Conservation (phyloP, 2,329 filamentous ascomycete species). For the Neonectria magnoliae region DNA sequence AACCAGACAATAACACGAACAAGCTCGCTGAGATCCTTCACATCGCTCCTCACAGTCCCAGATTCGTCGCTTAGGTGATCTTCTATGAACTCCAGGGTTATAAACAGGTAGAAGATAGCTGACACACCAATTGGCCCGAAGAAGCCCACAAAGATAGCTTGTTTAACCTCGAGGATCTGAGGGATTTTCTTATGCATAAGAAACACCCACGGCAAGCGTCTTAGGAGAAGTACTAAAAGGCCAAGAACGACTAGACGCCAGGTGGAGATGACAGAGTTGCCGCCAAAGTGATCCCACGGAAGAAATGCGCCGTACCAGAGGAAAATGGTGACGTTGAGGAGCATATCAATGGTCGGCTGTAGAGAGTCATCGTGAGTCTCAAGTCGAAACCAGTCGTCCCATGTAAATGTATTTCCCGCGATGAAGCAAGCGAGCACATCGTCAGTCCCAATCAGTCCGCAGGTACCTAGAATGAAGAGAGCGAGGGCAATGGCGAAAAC, state of each 20-base stretch:
- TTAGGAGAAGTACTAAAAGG: conserved; percentile 78
- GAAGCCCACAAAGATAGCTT: conserved; percentile 89
- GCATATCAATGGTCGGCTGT: conserved; percentile 95
- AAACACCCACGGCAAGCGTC: conserved; percentile 81
- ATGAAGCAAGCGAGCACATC: conserved; percentile 94
- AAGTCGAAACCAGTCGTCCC: conserved; percentile 93
- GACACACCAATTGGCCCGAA: conserved; percentile 94
- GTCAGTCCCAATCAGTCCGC: conserved; percentile 86
- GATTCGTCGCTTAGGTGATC: conserved; percentile 62
- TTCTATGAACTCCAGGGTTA: conserved; percentile 79
- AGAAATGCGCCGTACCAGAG: conserved; percentile 90
- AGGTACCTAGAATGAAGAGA: conserved; percentile 87
- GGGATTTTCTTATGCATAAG: conserved; percentile 78
- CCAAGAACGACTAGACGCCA: conserved; percentile 79
- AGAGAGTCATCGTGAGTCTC: conserved; percentile 90
- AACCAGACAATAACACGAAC: conserved; percentile 87
- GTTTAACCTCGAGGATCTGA: conserved; percentile 78
- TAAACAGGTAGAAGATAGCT: conserved; percentile 88
- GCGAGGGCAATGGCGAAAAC: conserved; percentile 87
- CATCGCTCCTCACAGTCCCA: conserved; percentile 71
- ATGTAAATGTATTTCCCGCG: conserved; percentile 89
- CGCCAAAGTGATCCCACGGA: conserved; percentile 78
- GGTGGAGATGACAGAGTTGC: conserved; percentile 75
- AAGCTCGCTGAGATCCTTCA: conserved; percentile 70
- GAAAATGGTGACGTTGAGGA: conserved; percentile 88